phyloP scores from a whole-genome alignment of 2,329 filamentous ascomycete species.

The Microsporum canis region DNA sequence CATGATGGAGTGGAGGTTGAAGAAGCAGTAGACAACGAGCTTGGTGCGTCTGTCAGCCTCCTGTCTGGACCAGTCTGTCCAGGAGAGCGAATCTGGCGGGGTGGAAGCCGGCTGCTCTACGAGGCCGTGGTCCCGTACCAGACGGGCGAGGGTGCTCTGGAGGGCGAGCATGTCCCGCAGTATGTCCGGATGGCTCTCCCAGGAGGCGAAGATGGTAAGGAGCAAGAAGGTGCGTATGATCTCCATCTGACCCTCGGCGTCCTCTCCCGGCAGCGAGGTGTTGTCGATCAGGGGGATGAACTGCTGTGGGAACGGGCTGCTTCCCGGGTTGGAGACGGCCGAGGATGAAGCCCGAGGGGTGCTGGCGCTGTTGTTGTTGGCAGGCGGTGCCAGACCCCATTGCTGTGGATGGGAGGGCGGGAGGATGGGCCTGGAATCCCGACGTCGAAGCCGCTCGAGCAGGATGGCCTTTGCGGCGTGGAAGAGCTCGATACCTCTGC shows the following conservation, averaged over 20 bases:
- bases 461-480: conserved; percentile 46
- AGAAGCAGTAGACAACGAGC: conserved; percentile 47
- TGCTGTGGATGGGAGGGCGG: conserved; percentile 29
- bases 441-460: conserved; percentile 40
- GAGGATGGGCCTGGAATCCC: conserved; percentile 36
- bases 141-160: conserved; percentile 45
- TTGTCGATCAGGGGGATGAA: conserved; percentile 24
- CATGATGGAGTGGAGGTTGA: conserved; percentile 50
- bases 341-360: conserved; percentile 31
- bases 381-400: conserved; percentile 33
- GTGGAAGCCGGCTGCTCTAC: conserved; percentile 20
- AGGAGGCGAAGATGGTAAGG: conserved; percentile 49
- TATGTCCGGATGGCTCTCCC: conserved; percentile 47
- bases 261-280: conserved; percentile 27
- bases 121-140: conserved; percentile 45
- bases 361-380: conserved; percentile 24
- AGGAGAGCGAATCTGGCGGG: conserved; percentile 36
- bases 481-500: conserved; percentile 45
- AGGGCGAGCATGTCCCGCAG: conserved; percentile 47
- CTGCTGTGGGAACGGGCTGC: conserved; percentile 35
- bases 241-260: conserved; percentile 39
- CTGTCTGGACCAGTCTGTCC: conserved; percentile 43
- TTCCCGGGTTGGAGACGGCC: conserved; percentile 31
- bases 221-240: conserved; percentile 41
- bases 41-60: conserved; percentile 46